These are phyloP conservation scores for Pleodorina starrii DNA, from an alignment of 139 green algal genomes.

Conservation along the genomic window DNA sequence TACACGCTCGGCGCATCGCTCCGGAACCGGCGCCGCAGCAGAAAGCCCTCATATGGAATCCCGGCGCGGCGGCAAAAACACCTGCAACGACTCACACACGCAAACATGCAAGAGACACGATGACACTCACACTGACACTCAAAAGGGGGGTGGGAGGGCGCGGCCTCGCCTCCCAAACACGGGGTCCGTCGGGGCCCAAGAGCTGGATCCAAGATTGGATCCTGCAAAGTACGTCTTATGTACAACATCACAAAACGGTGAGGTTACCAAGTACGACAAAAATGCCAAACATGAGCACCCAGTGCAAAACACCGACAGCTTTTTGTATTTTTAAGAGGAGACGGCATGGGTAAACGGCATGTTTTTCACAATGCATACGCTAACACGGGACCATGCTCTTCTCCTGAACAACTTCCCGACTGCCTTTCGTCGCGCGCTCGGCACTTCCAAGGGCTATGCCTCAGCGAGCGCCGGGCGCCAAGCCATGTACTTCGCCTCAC, in stretches of 20 bases:
- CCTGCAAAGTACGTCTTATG: not conserved
- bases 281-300: not conserved
- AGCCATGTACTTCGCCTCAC: too few relatives aligned
- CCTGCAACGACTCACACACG: not conserved
- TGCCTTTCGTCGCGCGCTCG: too few relatives aligned
- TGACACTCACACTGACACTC: not conserved
- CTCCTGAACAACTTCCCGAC: not conserved
- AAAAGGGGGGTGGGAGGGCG: too few relatives aligned
- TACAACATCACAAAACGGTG: slow-evolving; percentile 1
- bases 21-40: too few relatives aligned
- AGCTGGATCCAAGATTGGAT: not conserved
- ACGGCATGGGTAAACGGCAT: not conserved
- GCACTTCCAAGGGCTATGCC: too few relatives aligned
- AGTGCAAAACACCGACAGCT: not conserved
- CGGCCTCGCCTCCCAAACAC: too few relatives aligned
- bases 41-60: too few relatives aligned
- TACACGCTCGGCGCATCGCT: too few relatives aligned
- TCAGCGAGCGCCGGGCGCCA: too few relatives aligned
- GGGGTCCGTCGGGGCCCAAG: too few relatives aligned
- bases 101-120: not conserved
- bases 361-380: not conserved
- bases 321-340: slow-evolving; percentile 4
- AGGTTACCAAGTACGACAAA: not conserved
- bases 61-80: not conserved
- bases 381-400: not conserved